phyloP scores from a whole-genome alignment of 257 asterid species.

The Nicotiana sylvestris region DNA sequence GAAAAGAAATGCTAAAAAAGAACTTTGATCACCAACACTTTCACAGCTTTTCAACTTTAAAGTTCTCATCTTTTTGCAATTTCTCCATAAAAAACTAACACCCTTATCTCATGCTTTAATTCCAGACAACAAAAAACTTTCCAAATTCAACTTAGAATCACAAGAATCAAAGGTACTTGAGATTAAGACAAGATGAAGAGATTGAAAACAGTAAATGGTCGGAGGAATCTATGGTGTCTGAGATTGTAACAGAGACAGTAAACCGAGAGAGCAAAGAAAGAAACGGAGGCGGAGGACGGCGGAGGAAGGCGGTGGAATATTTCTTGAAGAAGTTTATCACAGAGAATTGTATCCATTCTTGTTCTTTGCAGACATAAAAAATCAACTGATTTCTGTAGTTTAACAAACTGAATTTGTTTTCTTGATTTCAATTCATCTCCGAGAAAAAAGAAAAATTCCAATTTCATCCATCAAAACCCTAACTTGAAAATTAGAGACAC shows the following conservation, averaged over 20 bases:
- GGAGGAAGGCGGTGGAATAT: slow-evolving; percentile 76
- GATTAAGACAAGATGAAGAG: slow-evolving; percentile 54
- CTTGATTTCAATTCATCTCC: no score
- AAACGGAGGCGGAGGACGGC: slow-evolving; percentile 39
- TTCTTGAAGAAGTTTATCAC: slow-evolving; percentile 79
- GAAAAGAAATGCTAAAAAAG: slow-evolving; percentile 33
- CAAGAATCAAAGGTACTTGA: slow-evolving; percentile 31
- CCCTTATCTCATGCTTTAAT: slow-evolving; percentile 40
- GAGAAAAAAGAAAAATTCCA: no score
- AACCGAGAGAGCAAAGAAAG: slow-evolving; percentile 47
- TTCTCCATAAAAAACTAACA: slow-evolving; percentile 56
- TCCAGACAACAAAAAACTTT: slow-evolving; percentile 49
- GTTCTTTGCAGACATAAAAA: not conserved
- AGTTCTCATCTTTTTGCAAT: slow-evolving; percentile 44
- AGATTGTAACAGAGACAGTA: slow-evolving; percentile 37
- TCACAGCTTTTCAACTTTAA: slow-evolving; percentile 57
- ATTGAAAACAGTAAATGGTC: slow-evolving; percentile 31
- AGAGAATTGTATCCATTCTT: slow-evolving; percentile 52
- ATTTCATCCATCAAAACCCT: no score
- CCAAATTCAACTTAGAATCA: slow-evolving; percentile 40
- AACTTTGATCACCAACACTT: slow-evolving; percentile 54
- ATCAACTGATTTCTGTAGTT: not conserved
- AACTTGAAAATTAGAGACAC: no score
- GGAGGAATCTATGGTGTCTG: slow-evolving; percentile 1
- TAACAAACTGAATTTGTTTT: no score